phyloP scores from a whole-genome alignment of 2,329 filamentous ascomycete genomes.

The Didymella segeticola region DNA sequence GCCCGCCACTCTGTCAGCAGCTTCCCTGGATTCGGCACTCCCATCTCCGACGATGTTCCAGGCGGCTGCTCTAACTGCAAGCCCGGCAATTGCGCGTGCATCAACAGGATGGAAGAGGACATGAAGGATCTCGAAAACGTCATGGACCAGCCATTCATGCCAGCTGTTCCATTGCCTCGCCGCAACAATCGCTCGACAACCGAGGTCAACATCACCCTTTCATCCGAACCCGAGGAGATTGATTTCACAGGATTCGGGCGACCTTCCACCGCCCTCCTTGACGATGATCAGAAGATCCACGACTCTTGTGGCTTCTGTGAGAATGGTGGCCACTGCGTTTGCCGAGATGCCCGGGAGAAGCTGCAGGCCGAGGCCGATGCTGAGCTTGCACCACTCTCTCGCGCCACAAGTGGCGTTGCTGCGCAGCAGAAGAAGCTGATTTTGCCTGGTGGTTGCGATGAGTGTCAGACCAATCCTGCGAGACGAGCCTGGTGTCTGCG shows the following conservation, averaged over 20 bases:
- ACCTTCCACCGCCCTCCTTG: conserved; percentile 31
- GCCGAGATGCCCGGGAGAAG: conserved; percentile 28
- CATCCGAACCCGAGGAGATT: conserved; percentile 35
- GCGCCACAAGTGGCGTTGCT: conserved; percentile 14
- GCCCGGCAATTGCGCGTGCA: conserved; percentile 41
- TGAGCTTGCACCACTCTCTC: conserved; percentile 16
- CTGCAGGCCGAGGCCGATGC: conserved; percentile 21
- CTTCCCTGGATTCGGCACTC: conserved; percentile 24
- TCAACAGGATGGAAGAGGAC: conserved; percentile 38
- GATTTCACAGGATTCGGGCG: conserved; percentile 42
- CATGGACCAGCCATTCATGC: conserved; percentile 28
- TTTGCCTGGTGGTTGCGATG: conserved; percentile 44
- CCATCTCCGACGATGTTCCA: conserved; percentile 22
- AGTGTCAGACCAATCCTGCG: conserved; percentile 44
- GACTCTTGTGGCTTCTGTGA: conserved; percentile 46
- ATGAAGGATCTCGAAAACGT: conserved; percentile 16
- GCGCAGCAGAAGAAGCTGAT: conserved; percentile 5
- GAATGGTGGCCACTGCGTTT: conserved; percentile 40
- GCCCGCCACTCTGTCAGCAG: conserved; percentile 18
- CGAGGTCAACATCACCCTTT: conserved; percentile 10
- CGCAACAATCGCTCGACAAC: conserved; percentile 10
- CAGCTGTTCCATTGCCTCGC: conserved; percentile 27
- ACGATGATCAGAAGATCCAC: conserved; percentile 22
- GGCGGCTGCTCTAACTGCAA: conserved; percentile 39
- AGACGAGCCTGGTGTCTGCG: conserved; percentile 46